Base-by-base conservation (phyloP, 495 filamentous ascomycete genomes). In the Neurospora cerealis region DNA sequence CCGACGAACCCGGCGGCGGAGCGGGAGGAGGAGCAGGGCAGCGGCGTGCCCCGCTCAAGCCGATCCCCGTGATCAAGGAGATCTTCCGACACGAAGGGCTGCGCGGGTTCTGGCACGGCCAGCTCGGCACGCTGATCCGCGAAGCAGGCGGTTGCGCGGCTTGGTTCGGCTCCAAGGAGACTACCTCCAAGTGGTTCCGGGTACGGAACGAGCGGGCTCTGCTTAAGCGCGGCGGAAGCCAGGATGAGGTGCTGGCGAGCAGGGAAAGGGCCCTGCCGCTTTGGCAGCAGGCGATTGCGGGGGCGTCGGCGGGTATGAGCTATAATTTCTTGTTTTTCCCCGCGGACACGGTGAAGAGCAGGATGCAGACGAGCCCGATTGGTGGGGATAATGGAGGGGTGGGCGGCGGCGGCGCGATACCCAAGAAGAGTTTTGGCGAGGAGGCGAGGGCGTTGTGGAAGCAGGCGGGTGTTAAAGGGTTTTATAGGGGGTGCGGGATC, bases 251-350 rank as follows among this genome's bases (percentile, higher is more conserved):
- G 72, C 75, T 80, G 66, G 79, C 76, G 54, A 70, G 73, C 2
- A 76, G 78, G 6, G 76, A 76, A 6, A 77, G 81, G 39, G 81
- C 86, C 2, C 79, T 93, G 4, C 89, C 89, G 28, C 76, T 97
- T n/a, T 89, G 89, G 81, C 93, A 97, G 78, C 93, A 96, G 81
- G 90, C 96, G 77, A 81, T 93, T 11, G 93, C 93, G 17, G 94
- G 94, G n/a, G 94, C 94, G n/a, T 86, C 90, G 17, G 94, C 95
- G 24, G 96, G 96, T 62, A 92, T 98, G 84, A 89, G 88, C 71
- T 99, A 98, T 80, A 99, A 98, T 77, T 97, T 98, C 78, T 80
- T 97, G 37, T 97, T 97, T 85, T 99, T 95, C 81, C 96, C 96
- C 0, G 96, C 96, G 48, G 96, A 99, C 79, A 98, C 96, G 1